Conservation (phyloP, 805 yeast species). For the Cyberlindnera galapagoensis region DNA sequence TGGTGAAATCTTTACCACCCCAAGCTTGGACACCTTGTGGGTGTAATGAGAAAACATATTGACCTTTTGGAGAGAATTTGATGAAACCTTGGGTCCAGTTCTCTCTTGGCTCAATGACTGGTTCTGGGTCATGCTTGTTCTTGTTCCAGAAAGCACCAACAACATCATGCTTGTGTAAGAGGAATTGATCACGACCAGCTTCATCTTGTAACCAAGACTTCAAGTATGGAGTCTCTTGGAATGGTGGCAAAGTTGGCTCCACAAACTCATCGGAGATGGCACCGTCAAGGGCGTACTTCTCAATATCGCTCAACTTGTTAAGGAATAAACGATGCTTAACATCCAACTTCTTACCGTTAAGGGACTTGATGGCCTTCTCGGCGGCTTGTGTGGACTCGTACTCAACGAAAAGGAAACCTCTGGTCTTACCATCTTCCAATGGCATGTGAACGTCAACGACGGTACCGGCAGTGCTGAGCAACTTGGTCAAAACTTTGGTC, state of each 20-base stretch:
- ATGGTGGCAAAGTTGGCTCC: conserved; percentile 70
- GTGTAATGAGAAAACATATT: conserved; percentile 79
- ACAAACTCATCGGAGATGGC: conserved; percentile 52
- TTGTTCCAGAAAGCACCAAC: conserved; percentile 88
- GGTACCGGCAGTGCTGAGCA: conserved; percentile 72
- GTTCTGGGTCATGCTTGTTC: conserved; percentile 64
- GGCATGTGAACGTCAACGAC: conserved; percentile 81
- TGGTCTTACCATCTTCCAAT: conserved; percentile 66
- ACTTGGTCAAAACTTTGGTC: conserved; percentile 77
- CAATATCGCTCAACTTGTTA: conserved; percentile 78
- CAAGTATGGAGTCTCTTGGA: conserved; percentile 72
- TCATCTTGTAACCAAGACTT: conserved; percentile 89
- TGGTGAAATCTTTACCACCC: conserved; percentile 82
- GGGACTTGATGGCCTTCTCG: conserved; percentile 67
- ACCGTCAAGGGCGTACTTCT: conserved; percentile 64
- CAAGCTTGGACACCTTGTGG: conserved; percentile 93
- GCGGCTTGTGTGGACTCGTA: conserved; percentile 64
- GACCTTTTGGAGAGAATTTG: conserved; percentile 91
- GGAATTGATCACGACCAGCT: conserved; percentile 84
- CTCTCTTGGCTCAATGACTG: conserved; percentile 68
- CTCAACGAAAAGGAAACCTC: conserved; percentile 84
- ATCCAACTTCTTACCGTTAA: conserved; percentile 88
- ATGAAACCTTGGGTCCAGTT: conserved; percentile 86
- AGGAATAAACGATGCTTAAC: conserved; percentile 85
- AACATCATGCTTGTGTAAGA: conserved; percentile 69